These are phyloP conservation scores for Microbotryomycetes sp. DNA, from an alignment of 1,284 basidiomycete species.

Conservation along the genomic window DNA sequence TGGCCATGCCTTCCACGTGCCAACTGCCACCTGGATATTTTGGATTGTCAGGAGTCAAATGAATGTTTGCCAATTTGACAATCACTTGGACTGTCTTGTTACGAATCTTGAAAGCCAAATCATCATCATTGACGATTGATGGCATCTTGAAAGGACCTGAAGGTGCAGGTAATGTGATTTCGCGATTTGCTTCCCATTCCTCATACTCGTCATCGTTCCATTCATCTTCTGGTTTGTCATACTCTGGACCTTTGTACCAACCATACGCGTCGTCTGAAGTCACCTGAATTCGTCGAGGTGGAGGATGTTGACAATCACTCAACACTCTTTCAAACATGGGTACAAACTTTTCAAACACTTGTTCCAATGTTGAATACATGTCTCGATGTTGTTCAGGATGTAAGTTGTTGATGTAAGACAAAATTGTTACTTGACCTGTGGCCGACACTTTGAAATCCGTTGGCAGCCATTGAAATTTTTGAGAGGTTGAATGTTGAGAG, in stretches of 20 bases:
- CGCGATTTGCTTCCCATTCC: not conserved
- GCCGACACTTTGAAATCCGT: conserved; percentile 47
- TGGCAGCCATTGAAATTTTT: conserved; percentile 44
- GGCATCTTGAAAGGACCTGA: not conserved
- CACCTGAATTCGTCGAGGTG: not conserved
- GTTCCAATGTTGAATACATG: conserved; percentile 45
- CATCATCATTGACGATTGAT: not conserved
- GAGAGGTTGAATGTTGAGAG: conserved; percentile 2
- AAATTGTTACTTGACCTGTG: conserved; percentile 36
- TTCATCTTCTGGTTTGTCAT: not conserved
- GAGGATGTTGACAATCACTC: conserved; percentile 45
- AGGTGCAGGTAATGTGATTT: conserved; percentile 1
- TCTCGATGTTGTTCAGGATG: conserved; percentile 42
- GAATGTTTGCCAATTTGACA: conserved; percentile 51
- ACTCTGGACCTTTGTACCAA: conserved; percentile 4
- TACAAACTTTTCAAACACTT: conserved; percentile 45
- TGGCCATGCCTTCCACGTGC: conserved; percentile 56
- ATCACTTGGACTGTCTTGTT: conserved; percentile 49
- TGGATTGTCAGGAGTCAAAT: conserved; percentile 48
- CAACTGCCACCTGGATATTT: conserved; percentile 47
- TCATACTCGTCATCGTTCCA: conserved; percentile 8
- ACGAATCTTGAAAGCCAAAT: conserved; percentile 16
- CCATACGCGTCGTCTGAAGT: not conserved
- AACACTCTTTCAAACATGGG: conserved; percentile 53
- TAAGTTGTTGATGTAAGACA: conserved; percentile 54